phyloP scores from a whole-genome alignment of 257 asterid genomes.

The Plantago elongata region DNA sequence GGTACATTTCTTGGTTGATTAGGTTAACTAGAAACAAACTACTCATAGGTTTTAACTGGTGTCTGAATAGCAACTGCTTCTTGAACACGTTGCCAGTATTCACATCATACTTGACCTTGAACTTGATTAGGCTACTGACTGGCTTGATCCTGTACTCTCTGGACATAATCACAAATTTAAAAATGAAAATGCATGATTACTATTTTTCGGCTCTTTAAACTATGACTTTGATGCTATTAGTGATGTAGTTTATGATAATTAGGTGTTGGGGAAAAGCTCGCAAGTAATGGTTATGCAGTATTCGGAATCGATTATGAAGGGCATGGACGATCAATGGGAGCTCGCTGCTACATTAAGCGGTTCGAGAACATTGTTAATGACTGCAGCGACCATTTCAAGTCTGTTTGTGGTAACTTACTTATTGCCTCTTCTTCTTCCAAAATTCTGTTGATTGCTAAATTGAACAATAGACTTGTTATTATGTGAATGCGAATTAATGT shows the following conservation, averaged over 20 bases:
- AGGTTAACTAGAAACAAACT: constrained; percentile 35
- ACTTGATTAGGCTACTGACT: too few relatives aligned
- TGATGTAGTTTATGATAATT: background rate
- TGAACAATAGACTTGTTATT: background rate
- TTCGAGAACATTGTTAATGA: constrained; percentile 76
- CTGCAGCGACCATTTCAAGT: constrained; percentile 59
- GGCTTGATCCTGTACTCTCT: too few relatives aligned
- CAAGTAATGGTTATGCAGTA: constrained; percentile 68
- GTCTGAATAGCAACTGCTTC: too few relatives aligned
- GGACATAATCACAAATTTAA: too few relatives aligned
- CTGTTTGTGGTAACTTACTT: constrained; percentile 57
- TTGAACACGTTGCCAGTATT: too few relatives aligned
- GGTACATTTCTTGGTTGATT: constrained; percentile 34
- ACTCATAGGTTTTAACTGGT: constrained; percentile 5
- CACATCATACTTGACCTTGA: too few relatives aligned
- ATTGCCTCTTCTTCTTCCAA: background rate
- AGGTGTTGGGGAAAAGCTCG: constrained; percentile 76
- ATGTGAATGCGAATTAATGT: background rate
- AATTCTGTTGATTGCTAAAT: background rate
- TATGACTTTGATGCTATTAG: background rate
- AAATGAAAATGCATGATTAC: background rate
- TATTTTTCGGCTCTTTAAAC: background rate
- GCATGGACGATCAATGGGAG: constrained; percentile 83
- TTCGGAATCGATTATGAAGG: constrained; percentile 95
- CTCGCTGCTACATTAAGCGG: constrained; percentile 79